Evolutionary conservation across 345 rosid genomes (phyloP).

Genomic region (Hibiscus syriacus): DNA sequence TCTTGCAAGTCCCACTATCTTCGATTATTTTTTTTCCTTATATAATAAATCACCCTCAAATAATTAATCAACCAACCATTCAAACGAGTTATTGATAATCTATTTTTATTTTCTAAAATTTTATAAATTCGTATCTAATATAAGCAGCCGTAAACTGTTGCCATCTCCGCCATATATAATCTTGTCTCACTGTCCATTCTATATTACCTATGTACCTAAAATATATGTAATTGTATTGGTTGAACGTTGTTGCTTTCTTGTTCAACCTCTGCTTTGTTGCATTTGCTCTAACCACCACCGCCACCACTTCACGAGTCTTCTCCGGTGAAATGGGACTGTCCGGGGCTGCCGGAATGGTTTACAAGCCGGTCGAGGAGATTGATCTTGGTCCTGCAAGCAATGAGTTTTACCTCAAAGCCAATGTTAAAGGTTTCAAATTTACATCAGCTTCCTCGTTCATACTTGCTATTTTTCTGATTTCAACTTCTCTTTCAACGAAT

Average conservation of each 20-base stretch:
- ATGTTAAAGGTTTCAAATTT: slow-evolving; percentile 46
- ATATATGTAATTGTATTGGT: neutral
- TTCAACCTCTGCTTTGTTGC: neutral
- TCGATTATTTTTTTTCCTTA: neutral
- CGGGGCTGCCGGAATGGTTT: slow-evolving; percentile 26
- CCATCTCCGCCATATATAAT: neutral
- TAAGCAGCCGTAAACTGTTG: neutral
- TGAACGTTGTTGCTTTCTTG: neutral
- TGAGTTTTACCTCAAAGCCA: slow-evolving; percentile 42
- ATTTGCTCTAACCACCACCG: neutral
- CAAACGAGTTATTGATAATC: too few species aligned
- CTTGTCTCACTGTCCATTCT: neutral
- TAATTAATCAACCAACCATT: too few species aligned
- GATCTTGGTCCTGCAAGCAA: slow-evolving; percentile 38
- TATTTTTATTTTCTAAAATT: too few species aligned
- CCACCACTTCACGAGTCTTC: neutral
- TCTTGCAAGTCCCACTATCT: neutral
- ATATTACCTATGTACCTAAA: neutral
- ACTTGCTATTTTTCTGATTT: neutral
- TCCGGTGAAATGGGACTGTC: slow-evolving; percentile 35
- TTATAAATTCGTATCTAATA: too few species aligned
- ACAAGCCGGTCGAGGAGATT: slow-evolving; percentile 38
- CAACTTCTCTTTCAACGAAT: neutral
- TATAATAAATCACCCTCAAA: neutral
- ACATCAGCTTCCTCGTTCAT: neutral